Percentiles rank a stretch among this genome's conserved stretches.
phyloP scores from a whole-genome alignment of 208 protist species.

The Leishmania mexicana region DNA sequence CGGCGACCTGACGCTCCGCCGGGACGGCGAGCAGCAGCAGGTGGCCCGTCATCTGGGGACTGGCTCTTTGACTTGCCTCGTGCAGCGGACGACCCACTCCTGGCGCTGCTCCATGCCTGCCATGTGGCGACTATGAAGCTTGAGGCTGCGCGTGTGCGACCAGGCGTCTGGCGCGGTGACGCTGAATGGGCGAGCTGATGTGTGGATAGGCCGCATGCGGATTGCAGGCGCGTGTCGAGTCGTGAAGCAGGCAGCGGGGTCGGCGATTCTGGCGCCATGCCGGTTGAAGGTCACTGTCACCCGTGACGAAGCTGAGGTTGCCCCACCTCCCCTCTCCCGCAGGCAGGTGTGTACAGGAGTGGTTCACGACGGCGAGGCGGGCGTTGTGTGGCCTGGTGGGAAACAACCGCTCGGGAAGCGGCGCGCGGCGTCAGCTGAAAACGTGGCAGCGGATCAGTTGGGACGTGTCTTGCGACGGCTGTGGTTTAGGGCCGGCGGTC shows the following conservation, averaged over 20 bases:
- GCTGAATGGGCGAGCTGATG: not conserved
- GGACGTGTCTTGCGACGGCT: not conserved
- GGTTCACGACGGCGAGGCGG: too few relatives aligned
- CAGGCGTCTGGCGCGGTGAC: not conserved
- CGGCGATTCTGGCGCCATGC: not conserved
- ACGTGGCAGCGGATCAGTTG: too few relatives aligned
- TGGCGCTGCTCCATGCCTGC: not conserved
- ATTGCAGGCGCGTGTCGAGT: not conserved
- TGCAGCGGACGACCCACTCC: not conserved
- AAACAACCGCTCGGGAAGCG: not conserved
- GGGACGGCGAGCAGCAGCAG: too few relatives aligned
- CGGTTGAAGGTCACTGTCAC: too few relatives aligned
- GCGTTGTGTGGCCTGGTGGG: too few relatives aligned
- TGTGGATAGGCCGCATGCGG: not conserved
- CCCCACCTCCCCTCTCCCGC: not conserved
- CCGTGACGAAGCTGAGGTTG: not conserved
- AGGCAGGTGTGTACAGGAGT: too few relatives aligned
- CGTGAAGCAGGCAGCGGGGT: not conserved
- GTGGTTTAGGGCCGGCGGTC: too few relatives aligned
- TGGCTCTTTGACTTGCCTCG: not conserved
- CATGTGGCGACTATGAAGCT: not conserved
- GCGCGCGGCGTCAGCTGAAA: not conserved
- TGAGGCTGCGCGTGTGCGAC: too few relatives aligned
- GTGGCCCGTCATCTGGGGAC: not conserved
- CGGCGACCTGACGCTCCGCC: too few relatives aligned